Conservation (phyloP, 2,329 filamentous ascomycete species). For the Verticillium tricorpus region DNA sequence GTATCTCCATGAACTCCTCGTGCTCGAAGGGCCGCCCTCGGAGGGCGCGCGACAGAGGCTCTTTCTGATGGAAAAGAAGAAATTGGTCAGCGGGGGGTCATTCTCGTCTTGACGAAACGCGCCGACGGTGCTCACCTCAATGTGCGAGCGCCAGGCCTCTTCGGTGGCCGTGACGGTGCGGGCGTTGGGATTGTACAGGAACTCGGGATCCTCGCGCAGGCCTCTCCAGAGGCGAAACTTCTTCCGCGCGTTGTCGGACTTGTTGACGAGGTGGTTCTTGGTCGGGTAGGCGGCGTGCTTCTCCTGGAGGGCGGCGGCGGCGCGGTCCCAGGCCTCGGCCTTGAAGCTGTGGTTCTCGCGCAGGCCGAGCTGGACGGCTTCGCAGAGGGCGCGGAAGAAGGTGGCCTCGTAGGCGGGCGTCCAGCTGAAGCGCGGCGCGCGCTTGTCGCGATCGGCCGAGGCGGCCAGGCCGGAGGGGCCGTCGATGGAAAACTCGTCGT, state of each 20-base stretch:
- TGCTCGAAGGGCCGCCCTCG: constrained; percentile 56
- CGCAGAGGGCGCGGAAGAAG: constrained; percentile 57
- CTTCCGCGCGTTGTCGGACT: constrained; percentile 59
- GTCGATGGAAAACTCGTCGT: constrained; percentile 28
- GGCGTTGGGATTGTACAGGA: constrained; percentile 46
- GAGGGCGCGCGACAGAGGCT: constrained; percentile 53
- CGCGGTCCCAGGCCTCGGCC: constrained; percentile 56
- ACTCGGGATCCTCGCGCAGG: constrained; percentile 52
- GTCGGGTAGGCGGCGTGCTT: constrained; percentile 53
- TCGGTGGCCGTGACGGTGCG: constrained; percentile 51
- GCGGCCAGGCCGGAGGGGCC: constrained; percentile 9
- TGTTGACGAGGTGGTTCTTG: constrained; percentile 59
- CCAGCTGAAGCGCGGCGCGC: constrained; percentile 55
- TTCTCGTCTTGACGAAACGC: background rate
- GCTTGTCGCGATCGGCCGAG: constrained; percentile 17
- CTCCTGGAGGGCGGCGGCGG: constrained; percentile 48
- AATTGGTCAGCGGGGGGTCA: background rate
- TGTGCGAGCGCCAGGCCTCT: constrained; percentile 52
- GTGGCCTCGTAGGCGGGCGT: constrained; percentile 54
- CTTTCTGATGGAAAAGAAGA: constrained; percentile 35
- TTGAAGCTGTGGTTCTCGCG: constrained; percentile 58
- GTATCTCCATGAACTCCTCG: constrained; percentile 55
- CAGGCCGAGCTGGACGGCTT: constrained; percentile 53
- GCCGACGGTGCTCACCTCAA: constrained; percentile 40
- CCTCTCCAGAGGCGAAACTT: constrained; percentile 59